These are phyloP conservation scores for Lyophyllum shimeji DNA, from an alignment of 768 basidiomycete genomes.

Conservation along the genomic window DNA sequence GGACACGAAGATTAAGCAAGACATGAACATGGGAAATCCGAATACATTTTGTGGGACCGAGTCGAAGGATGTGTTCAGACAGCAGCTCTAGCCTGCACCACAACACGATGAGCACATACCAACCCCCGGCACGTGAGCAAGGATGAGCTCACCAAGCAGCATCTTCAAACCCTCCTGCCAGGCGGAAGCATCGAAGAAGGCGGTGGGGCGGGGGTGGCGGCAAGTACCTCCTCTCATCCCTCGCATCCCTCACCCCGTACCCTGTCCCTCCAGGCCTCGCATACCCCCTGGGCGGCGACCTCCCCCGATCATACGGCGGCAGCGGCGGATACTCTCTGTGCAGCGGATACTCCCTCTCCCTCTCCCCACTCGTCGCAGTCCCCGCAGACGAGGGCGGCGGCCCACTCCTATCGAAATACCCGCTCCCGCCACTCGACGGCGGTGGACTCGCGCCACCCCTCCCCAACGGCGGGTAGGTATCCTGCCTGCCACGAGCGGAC, in stretches of 20 bases:
- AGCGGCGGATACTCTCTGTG: conserved; percentile 28
- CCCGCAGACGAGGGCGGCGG: conserved; percentile 23
- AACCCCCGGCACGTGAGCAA: neutral
- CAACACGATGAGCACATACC: neutral
- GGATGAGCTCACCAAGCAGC: neutral
- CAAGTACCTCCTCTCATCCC: conserved; percentile 38
- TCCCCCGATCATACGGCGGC: conserved; percentile 36
- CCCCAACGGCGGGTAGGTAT: conserved; percentile 31
- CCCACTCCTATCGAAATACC: conserved; percentile 31
- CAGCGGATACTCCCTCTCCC: conserved; percentile 36
- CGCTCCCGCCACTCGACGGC: conserved; percentile 21
- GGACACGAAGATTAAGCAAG: neutral
- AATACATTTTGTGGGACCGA: neutral
- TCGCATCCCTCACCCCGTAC: conserved; percentile 21
- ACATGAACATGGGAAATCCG: neutral
- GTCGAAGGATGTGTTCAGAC: neutral
- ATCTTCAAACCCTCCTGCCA: conserved; percentile 15
- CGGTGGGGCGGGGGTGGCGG: conserved; percentile 25
- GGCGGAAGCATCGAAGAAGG: conserved; percentile 15
- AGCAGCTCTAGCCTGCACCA: neutral
- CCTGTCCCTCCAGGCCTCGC: conserved; percentile 21
- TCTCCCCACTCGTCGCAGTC: conserved; percentile 13
- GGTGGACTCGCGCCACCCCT: conserved; percentile 25
- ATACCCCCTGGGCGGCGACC: conserved; percentile 29
- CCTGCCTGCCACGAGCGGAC: conserved; percentile 16